Conservation (phyloP, 2,329 filamentous ascomycete genomes). For the Talaromyces marneffei region DNA sequence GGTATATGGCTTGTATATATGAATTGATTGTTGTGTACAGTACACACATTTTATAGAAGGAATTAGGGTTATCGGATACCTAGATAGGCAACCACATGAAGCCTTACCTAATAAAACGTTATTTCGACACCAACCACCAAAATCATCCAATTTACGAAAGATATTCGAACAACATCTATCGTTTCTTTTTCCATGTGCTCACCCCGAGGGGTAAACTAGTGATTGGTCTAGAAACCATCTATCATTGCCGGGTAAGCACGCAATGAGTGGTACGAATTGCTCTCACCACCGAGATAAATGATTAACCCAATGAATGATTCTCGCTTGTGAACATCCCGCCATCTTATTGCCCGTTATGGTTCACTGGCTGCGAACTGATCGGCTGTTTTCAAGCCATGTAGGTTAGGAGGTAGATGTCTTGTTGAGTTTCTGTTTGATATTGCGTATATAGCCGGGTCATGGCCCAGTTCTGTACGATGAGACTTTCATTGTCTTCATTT, state of each 20-base stretch:
- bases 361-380: not conserved
- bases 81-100: not conserved
- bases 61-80: not conserved
- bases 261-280: conserved; percentile 2
- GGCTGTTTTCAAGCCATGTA: not conserved
- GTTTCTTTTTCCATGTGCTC: not conserved
- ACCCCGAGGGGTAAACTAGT: not conserved
- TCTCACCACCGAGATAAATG: not conserved
- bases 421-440: no score
- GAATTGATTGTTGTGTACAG: not conserved
- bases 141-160: not conserved
- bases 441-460: not conserved
- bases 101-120: not conserved
- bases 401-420: not conserved
- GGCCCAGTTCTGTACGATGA: not conserved
- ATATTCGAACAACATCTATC: not conserved
- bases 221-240: not conserved
- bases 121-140: not conserved
- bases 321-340: not conserved
- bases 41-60: not conserved
- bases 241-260: not conserved
- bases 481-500: not conserved
- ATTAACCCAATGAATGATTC: not conserved
- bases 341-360: not conserved
- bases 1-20: not conserved